Percentiles rank a stretch among this genome's conserved stretches.
phyloP scores from a whole-genome alignment of 78 protist species.

The Speleostelium caveatum region DNA sequence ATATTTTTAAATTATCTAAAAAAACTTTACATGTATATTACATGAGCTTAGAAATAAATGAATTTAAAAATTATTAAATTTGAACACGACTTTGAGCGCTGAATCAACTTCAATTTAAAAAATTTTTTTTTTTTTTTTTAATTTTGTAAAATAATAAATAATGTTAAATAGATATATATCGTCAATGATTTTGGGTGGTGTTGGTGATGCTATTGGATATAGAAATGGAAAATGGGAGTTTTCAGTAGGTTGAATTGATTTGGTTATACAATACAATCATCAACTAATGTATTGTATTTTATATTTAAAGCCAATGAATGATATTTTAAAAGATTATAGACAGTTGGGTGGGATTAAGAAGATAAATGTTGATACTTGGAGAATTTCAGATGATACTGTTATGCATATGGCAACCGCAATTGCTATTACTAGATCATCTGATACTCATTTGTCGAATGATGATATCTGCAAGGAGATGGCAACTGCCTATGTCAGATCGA shows the following conservation, averaged over 20 bases:
- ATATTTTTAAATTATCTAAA: no score
- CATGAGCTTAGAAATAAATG: no score
- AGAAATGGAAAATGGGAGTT: constrained; percentile 71
- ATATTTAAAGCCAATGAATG: no score
- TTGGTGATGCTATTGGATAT: constrained; percentile 86
- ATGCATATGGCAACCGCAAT: constrained; percentile 89
- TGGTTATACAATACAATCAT: no score
- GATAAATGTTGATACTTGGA: constrained; percentile 73
- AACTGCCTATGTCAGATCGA: constrained; percentile 48
- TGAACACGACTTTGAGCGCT: no score
- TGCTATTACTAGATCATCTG: constrained; percentile 23
- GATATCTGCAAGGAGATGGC: constrained; percentile 65
- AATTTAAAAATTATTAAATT: no score
- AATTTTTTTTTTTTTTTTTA: no score
- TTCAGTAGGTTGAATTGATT: no score
- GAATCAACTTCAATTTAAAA: no score
- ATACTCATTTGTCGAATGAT: constrained; percentile 16
- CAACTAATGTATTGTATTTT: no score
- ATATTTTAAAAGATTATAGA: not conserved
- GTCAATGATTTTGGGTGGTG: constrained; percentile 53
- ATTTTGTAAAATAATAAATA: no score
- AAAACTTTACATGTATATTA: no score
- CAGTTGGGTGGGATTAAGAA: constrained; percentile 10
- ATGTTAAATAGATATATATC: constrained; percentile 15
- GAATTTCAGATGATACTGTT: constrained; percentile 87